Evolutionary conservation across 768 basidiomycete genomes (phyloP), one percentile per base, ranked within the genome.

Genomic region (Mycena leptocephala): DNA sequence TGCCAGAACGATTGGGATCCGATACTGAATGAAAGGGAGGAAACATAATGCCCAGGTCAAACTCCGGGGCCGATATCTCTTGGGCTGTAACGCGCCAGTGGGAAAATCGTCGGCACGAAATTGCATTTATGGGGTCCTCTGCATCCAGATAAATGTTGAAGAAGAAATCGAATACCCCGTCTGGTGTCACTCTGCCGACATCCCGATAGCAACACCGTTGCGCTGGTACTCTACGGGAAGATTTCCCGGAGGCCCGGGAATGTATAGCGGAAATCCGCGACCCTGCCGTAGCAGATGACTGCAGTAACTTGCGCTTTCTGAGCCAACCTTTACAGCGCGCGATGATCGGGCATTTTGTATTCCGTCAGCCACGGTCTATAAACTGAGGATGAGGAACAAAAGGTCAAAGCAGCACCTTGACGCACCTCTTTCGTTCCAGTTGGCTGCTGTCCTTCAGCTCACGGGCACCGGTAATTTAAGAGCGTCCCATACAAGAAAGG

Each of bases 181-280:
- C 78, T 22, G 79, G 79, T 18, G 83, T 79, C 16, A 86, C 70
- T 20, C 84, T 75, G 11, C 84, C 83, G 20, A 86, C 83, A 48
- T 86, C 86, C 86, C 85, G 55, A 86, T 84, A 24, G 69, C 76
- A 43, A 83, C 77, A 0, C 84, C 85, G 20, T 73, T 56, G 5
- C 74, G 73, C 65, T 65, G 76, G 55, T 81, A 80, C 48, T 79
- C 80, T 1, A 43, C 56, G 14, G 80, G 80, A 22, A 81, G 69
- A 30, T 63, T 75, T n/a, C 39, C 48, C 24, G 79, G 79, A 18
- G 81, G 80, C 32, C 82, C 81, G 11, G 85, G 84, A 5, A 79
- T 73, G 80, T 82, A 85, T 24, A 85, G 59, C 0, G 84, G 84
- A 53, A 83, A 83, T 14, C 85, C 86, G 24, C 81, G 81, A 32